Evolutionary conservation across 441 rosid species (phyloP).

Genomic region (Pelargonium fulgidum): DNA sequence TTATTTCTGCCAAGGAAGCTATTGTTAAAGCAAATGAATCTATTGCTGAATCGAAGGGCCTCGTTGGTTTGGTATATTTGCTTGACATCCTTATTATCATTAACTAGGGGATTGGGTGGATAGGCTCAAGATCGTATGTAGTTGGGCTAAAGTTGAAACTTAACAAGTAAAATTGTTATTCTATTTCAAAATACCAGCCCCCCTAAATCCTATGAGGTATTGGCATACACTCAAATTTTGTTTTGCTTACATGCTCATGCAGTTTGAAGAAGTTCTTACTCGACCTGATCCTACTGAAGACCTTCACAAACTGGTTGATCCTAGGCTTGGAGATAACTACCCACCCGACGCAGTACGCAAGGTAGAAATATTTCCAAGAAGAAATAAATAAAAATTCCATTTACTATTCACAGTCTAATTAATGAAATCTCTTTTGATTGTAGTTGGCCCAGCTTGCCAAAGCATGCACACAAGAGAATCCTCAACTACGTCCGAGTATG

Average conservation of each 20-base stretch:
- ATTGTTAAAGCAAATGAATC: constrained; percentile 50
- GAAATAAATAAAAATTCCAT: not conserved
- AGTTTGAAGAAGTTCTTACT: constrained; percentile 73
- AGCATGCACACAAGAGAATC: constrained; percentile 75
- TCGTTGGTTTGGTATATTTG: constrained; percentile 69
- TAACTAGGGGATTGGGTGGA: too few relatives aligned
- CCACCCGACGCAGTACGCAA: constrained; percentile 60
- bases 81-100: constrained; percentile 12
- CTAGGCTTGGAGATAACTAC: constrained; percentile 64
- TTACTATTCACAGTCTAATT: not conserved
- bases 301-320: constrained; percentile 54
- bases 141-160: too few relatives aligned
- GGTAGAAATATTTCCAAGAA: constrained; percentile 32
- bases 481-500: constrained; percentile 73
- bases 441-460: constrained; percentile 87
- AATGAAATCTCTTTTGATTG: not conserved
- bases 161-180: not conserved
- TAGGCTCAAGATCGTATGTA: too few relatives aligned
- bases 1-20: constrained; percentile 86
- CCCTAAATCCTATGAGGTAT: too few relatives aligned
- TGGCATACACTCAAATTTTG: too few relatives aligned
- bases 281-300: constrained; percentile 53
- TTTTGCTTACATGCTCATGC: constrained; percentile 1
- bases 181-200: too few relatives aligned
- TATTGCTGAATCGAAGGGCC: constrained; percentile 64